Evolutionary conservation across 768 basidiomycete species (phyloP), one percentile per base, ranked within the genome.

Genomic region (Boletus vermiculosoides): DNA sequence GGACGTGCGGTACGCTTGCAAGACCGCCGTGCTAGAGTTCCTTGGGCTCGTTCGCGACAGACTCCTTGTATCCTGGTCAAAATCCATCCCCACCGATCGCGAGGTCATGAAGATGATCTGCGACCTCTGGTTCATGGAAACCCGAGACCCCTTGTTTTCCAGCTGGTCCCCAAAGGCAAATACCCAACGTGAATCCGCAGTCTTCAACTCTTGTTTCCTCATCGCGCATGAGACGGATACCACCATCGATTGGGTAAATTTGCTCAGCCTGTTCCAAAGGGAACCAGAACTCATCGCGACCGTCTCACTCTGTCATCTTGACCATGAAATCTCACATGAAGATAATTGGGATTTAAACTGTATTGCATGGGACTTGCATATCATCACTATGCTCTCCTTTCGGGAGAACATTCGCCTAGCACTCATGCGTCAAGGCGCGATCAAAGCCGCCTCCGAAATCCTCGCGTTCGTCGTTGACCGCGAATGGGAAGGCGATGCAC

Each of bases 311-410:
- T 56, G 58, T 46, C 70, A 72, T 42, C 64, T 72, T 16, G 62
- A 63, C 25, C 60, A 50, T 7, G 68, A 72, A 45, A 60, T 70
- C 13, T 56, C 57, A 13, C 70, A 52, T 11, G 44, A 39, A 18
- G n/a, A 31, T 2, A 20, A 54, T 18, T 48, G 62, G 47, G 70
- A 70, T 48, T 13, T 71, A 5, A 40, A 52, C 31, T 70, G 70
- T 20, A 54, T 70, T 8, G 68, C 63, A 9, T 70, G 68, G 70
- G 70, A 72, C 33, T 52, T 66, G 42, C 70, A 72, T 22, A 66
- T 70, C 45, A 30, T 70, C 47, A 66, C 64, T 16, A 45, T 56
- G 5, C 46, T 70, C 25, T 50, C 66, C 11, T 56, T 64, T 20
- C 71, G 37, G 6, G 58, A 58, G 18, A 37, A 50, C 15, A 64